These are phyloP conservation scores for Tremellales sp. DNA, from an alignment of 1,284 basidiomycete species.

Conservation along the genomic window DNA sequence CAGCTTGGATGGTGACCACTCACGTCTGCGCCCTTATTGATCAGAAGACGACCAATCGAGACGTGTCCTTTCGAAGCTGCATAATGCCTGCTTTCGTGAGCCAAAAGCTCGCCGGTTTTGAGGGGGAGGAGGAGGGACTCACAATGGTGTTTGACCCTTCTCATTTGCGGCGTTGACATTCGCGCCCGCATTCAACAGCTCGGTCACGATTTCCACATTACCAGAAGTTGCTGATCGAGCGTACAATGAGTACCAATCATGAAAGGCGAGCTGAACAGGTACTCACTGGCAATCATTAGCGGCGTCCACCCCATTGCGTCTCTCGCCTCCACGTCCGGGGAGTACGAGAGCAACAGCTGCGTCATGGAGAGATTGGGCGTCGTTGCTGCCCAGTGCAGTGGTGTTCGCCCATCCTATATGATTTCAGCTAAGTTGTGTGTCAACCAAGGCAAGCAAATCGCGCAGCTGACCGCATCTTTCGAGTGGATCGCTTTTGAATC, in stretches of 20 bases:
- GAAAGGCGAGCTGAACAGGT: conserved; percentile 2
- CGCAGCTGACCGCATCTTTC: conserved; percentile 63
- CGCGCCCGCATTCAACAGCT: conserved; percentile 78
- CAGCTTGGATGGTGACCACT: conserved; percentile 17
- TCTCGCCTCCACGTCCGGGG: conserved; percentile 62
- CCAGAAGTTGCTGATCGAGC: conserved; percentile 50
- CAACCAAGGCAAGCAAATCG: background rate
- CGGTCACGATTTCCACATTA: conserved; percentile 68
- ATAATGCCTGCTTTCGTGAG: conserved; percentile 61
- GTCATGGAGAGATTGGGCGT: conserved; percentile 64
- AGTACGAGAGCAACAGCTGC: conserved; percentile 68
- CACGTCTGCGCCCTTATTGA: conserved; percentile 82
- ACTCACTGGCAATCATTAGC: conserved; percentile 76
- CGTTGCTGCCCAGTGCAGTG: conserved; percentile 84
- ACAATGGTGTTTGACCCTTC: conserved; percentile 85
- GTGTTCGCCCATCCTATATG: conserved; percentile 74
- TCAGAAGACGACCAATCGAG: conserved; percentile 81
- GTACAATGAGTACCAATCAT: conserved; percentile 2
- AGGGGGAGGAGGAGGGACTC: conserved; percentile 40
- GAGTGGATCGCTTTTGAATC: conserved; percentile 65
- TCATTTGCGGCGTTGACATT: conserved; percentile 75
- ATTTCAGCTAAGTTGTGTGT: background rate
- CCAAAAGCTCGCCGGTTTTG: background rate
- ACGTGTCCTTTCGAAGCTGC: conserved; percentile 89
- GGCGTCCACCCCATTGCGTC: conserved; percentile 81